phyloP scores from a whole-genome alignment of 441 rosid genomes.

The Aquilaria agallochum region DNA sequence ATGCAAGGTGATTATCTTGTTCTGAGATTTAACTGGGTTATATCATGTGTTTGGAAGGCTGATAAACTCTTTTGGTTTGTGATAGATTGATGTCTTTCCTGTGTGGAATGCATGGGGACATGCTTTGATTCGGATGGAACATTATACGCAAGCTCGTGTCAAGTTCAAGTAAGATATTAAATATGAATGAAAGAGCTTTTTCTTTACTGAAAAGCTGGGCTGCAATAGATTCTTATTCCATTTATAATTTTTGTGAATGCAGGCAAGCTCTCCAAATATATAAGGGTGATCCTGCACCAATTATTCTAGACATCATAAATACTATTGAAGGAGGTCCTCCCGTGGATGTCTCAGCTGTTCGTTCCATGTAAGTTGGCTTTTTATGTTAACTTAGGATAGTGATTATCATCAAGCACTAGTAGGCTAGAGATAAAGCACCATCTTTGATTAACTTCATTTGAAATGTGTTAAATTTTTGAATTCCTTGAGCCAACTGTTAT shows the following conservation, averaged over 20 bases:
- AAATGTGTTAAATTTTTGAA: too few species aligned
- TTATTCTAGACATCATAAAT: conserved; percentile 80
- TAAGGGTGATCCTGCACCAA: conserved; percentile 75
- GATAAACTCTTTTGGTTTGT: conserved; percentile 15
- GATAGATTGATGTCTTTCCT: conserved; percentile 93
- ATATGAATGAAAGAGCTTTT: not conserved
- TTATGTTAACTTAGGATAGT: conserved; percentile 8
- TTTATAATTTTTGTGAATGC: conserved; percentile 24
- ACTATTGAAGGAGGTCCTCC: conserved; percentile 99
- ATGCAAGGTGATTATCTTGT: conserved; percentile 77
- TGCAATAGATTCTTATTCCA: conserved; percentile 5
- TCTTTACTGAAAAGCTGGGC: conserved; percentile 5
- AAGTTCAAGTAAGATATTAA: conserved; percentile 80
- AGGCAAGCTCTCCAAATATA: conserved; percentile 95
- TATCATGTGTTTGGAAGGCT: conserved; percentile 15
- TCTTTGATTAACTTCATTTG: not conserved
- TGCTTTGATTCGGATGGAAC: conserved; percentile 96
- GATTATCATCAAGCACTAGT: conserved; percentile 1
- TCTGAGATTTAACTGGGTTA: conserved; percentile 16
- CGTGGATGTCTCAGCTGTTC: conserved; percentile 89
- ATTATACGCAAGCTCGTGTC: conserved; percentile 90
- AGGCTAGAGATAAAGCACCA: conserved; percentile 8
- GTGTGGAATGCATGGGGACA: conserved; percentile 99
- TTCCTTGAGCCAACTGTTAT: too few species aligned
- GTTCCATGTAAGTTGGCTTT: conserved; percentile 75